Conservation (phyloP, 805 yeast genomes). For the Sugiyamaella smithiae region DNA sequence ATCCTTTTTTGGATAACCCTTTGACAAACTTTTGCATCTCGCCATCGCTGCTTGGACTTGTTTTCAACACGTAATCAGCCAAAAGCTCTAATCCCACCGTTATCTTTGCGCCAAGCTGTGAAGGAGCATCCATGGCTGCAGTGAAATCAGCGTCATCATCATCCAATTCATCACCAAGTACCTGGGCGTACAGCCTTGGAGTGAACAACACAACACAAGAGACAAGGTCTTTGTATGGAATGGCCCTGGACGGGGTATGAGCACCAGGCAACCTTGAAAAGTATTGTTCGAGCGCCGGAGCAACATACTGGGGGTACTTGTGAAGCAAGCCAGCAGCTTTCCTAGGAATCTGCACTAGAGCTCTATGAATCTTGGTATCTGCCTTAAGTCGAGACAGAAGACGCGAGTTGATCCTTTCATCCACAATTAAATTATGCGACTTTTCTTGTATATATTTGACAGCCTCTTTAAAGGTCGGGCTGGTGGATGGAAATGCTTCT, state of each 20-base stretch:
- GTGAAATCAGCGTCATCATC: constrained; percentile 14
- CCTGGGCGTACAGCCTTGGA: constrained; percentile 25
- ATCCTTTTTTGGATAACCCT: constrained; percentile 19
- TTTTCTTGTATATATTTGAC: constrained; percentile 7
- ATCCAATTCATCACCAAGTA: constrained; percentile 22
- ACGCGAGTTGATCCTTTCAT: background rate
- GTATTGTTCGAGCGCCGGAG: constrained; percentile 26
- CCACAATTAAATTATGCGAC: constrained; percentile 12
- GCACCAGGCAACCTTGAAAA: constrained; percentile 22
- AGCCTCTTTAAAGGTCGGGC: constrained; percentile 7
- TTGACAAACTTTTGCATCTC: constrained; percentile 14
- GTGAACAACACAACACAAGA: constrained; percentile 23
- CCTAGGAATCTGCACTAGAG: constrained; percentile 25
- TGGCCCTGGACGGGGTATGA: constrained; percentile 11
- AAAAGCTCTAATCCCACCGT: constrained; percentile 28
- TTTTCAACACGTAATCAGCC: background rate
- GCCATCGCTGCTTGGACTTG: constrained; percentile 6
- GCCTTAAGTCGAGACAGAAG: constrained; percentile 20
- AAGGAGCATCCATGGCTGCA: constrained; percentile 12
- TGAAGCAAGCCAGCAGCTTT: constrained; percentile 26
- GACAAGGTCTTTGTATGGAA: constrained; percentile 25
- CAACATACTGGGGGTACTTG: constrained; percentile 19
- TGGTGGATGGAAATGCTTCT: constrained; percentile 3
- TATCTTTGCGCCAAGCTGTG: constrained; percentile 26
- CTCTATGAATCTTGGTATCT: constrained; percentile 20